Base-by-base conservation (phyloP, 2,329 filamentous ascomycete species). In the Capronia epimyces region DNA sequence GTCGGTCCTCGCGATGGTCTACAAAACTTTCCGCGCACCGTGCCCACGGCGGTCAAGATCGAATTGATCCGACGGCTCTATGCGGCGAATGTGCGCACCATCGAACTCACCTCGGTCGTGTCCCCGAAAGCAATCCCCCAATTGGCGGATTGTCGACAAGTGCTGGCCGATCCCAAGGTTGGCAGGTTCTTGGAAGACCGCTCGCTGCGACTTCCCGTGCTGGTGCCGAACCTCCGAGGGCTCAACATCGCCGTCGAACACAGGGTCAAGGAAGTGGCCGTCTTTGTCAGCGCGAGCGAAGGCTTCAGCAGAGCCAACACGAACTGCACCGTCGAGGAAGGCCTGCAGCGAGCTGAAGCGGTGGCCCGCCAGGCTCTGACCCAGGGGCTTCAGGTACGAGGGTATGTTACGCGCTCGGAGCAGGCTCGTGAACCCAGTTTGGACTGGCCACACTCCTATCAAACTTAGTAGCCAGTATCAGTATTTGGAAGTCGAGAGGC, bases 1-100 rank as follows among this genome's bases (percentile, higher is more conserved):
- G 88, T 94, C 56, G 87, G 87, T 7, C 87, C 88, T 27, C 78
- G 88, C 58, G 88, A 94, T 72, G 88, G 88, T n/a, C 71, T 94
- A 46, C 88, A 95, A 66, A 94, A 93, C 65, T 86, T 93, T 72
- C 86, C 86, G 70, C 79, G 74, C 57, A 75, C 75, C 22, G 84
- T 94, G 57, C 74, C 86, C 0, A 72, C 87, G 9, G 74, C 76
- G 5, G 89, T 83, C 2, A 94, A 94, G 68, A 78, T 91, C 49
- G 81, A 89, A 59, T 69, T 94, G 46, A 86, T 94, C 32, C 77
- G 83, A 59, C 74, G 80, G 53, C 71, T 94, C 55, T 80, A 82
- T 27, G 71, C 72, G 56, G 85, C 86, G 0, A 88, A 88, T 0
- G 66, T 93, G 36, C 71, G 73, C 4, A 82, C 82, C 2, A 91